Conservation (phyloP, 2,329 filamentous ascomycete genomes). For the Xylariaceae sp. region DNA sequence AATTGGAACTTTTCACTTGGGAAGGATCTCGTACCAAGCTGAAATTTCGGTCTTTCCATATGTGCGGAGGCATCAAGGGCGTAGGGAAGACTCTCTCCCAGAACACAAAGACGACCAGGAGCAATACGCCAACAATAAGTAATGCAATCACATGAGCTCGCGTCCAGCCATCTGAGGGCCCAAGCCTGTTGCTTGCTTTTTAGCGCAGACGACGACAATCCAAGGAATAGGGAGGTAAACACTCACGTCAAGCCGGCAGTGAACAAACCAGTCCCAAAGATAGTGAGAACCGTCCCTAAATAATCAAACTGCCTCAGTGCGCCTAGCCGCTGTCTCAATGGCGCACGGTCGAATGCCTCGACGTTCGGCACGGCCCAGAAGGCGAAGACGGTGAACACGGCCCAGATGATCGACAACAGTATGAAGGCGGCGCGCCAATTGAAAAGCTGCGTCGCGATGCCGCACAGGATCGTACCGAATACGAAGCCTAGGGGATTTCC, state of each 20-base stretch:
- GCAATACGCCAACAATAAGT: constrained; percentile 62
- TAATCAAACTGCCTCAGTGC: constrained; percentile 65
- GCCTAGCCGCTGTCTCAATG: constrained; percentile 44
- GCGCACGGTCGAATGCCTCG: constrained; percentile 51
- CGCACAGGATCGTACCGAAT: constrained; percentile 62
- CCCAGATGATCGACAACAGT: constrained; percentile 68
- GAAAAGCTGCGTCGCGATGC: constrained; percentile 65
- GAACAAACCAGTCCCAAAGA: constrained; percentile 70
- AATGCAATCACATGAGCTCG: constrained; percentile 67
- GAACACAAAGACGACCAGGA: constrained; percentile 63
- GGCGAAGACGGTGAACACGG: constrained; percentile 62
- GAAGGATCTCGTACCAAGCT: constrained; percentile 54
- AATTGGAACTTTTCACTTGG: constrained; percentile 1
- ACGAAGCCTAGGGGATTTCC: constrained; percentile 48
- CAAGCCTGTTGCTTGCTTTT: constrained; percentile 45
- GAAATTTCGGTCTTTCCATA: constrained; percentile 69
- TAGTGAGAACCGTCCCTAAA: constrained; percentile 64
- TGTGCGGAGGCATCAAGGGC: constrained; percentile 61
- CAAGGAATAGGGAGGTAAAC: neutral
- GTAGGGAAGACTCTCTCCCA: constrained; percentile 64
- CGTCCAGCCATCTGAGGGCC: constrained; percentile 67
- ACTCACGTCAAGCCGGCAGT: constrained; percentile 65
- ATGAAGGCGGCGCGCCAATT: constrained; percentile 70
- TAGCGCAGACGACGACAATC: constrained; percentile 9
- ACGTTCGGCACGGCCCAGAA: constrained; percentile 67